Base-by-base conservation (phyloP, 2,329 filamentous ascomycete species). In the Sarocladiaceae sp. region DNA sequence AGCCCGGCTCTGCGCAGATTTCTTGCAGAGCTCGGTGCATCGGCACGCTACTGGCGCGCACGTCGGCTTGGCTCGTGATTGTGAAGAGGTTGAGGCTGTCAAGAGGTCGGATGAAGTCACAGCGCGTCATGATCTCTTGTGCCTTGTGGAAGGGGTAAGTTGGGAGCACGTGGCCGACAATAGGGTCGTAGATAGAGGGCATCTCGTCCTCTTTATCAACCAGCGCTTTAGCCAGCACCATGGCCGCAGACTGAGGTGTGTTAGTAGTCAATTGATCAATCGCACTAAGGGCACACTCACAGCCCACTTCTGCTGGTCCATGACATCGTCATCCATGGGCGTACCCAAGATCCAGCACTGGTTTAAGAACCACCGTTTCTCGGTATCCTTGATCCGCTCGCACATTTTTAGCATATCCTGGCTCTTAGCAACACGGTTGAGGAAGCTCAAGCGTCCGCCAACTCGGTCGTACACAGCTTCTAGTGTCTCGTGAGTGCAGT, bases 241-340 rank as follows among this genome's bases (percentile, higher is more conserved):
- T 95, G 29, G 93, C 89, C 11, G 88, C 90, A 11, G 89, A 87
- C 78, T 88, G 19, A 31, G 9, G 11, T 20, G 10, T 10, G 34
- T 45, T 18, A 47, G 26, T 26, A 15, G 31, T n/a, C 10, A 29
- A 3, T 27, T 4, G 5, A 15, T 6, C 4, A 12, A 33, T 19
- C 27, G n/a, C 33, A 11, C 11, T 44, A 33, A 11, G 34, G 13
- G 10, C 12, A 24, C 2, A 77, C 82, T 66, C 70, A 88, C 85
- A 35, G 90, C 88, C 72, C 88, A 96, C 63, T 97, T 96, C 60
- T 97, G 89, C 63, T 96, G 87, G 58, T 96, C 88, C 83, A 97
- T 97, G 53, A 96, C 93, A 59, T 98, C 93, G 64, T 97, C 93
- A 54, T 97, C 93, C 83, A 87, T 85, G 49, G 83, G 81, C 43